Percentiles rank a stretch among this genome's conserved stretches.
These are phyloP conservation scores for Chenopodium album DNA, from an alignment of 148 eudicot genomes.

Conservation along the genomic window DNA sequence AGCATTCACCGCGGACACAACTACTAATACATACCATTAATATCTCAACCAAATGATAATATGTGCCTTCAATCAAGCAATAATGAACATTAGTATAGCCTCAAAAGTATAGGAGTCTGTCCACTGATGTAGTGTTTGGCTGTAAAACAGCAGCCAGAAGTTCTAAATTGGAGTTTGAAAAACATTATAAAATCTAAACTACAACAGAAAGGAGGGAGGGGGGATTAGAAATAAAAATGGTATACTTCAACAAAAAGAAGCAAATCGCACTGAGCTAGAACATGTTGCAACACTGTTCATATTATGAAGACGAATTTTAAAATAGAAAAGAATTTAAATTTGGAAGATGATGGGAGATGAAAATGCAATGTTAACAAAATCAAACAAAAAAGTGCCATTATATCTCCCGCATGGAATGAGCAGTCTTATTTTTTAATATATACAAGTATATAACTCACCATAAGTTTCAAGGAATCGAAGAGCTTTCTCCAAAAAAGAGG, in stretches of 20 bases:
- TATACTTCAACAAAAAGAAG: neutral
- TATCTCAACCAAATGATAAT: neutral
- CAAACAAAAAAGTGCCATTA: neutral
- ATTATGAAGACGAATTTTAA: neutral
- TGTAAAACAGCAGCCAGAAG: neutral
- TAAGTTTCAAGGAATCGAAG: conserved; percentile 85
- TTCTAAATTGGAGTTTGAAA: neutral
- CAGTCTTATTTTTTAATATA: neutral
- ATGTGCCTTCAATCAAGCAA: neutral
- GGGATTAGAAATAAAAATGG: neutral
- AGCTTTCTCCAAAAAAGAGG: conserved; percentile 99
- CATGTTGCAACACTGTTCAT: neutral
- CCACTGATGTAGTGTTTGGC: neutral
- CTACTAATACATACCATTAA: neutral
- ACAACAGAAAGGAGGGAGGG: neutral
- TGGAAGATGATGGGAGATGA: neutral
- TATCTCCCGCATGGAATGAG: neutral
- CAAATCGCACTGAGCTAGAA: neutral
- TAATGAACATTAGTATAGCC: neutral
- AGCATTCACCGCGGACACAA: neutral
- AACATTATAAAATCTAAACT: neutral
- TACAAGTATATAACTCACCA: conserved; percentile 44
- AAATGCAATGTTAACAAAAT: neutral
- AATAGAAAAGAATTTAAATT: neutral
- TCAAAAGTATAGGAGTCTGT: neutral